Conservation (phyloP, 495 filamentous ascomycete genomes). For the Eremomyces bilateralis region DNA sequence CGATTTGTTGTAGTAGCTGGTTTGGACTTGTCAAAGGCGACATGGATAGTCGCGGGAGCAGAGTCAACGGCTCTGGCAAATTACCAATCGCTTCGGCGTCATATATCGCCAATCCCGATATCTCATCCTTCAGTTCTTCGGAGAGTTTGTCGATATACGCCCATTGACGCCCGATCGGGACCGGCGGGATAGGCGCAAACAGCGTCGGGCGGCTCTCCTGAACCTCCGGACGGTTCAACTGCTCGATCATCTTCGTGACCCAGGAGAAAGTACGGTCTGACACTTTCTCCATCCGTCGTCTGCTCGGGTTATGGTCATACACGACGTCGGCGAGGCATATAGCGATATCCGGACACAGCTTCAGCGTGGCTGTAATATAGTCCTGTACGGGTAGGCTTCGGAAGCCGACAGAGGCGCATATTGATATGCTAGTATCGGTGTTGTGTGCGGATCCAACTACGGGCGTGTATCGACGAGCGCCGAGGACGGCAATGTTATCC, state of each 20-base stretch:
- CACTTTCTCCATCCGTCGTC: slow-evolving; percentile 61
- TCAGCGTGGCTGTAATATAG: slow-evolving; percentile 38
- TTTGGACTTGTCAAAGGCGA: slow-evolving; percentile 46
- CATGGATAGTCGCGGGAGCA: slow-evolving; percentile 53
- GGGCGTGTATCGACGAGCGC: slow-evolving; percentile 53
- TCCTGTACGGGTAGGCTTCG: slow-evolving; percentile 39
- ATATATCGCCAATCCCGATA: slow-evolving; percentile 72
- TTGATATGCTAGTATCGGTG: slow-evolving; percentile 43
- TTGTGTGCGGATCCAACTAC: slow-evolving; percentile 53
- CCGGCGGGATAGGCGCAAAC: slow-evolving; percentile 65
- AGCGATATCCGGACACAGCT: slow-evolving; percentile 57
- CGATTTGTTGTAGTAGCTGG: slow-evolving; percentile 47
- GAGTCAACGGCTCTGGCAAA: slow-evolving; percentile 31
- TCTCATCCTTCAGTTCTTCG: slow-evolving; percentile 25
- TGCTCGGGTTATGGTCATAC: slow-evolving; percentile 26
- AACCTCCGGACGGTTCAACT: slow-evolving; percentile 17
- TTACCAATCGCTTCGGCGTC: slow-evolving; percentile 45
- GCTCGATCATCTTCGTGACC: slow-evolving; percentile 32
- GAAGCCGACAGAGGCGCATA: slow-evolving; percentile 73
- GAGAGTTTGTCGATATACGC: slow-evolving; percentile 51
- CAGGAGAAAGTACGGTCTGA: slow-evolving; percentile 60
- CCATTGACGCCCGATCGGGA: slow-evolving; percentile 49
- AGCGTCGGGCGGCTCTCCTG: slow-evolving; percentile 16
- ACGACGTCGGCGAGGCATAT: slow-evolving; percentile 61
- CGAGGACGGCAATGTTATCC: slow-evolving; percentile 47